Evolutionary conservation across 805 yeast species (phyloP), one percentile per base, ranked within the genome.

Genomic region (Zygoascus ofunaensis): DNA sequence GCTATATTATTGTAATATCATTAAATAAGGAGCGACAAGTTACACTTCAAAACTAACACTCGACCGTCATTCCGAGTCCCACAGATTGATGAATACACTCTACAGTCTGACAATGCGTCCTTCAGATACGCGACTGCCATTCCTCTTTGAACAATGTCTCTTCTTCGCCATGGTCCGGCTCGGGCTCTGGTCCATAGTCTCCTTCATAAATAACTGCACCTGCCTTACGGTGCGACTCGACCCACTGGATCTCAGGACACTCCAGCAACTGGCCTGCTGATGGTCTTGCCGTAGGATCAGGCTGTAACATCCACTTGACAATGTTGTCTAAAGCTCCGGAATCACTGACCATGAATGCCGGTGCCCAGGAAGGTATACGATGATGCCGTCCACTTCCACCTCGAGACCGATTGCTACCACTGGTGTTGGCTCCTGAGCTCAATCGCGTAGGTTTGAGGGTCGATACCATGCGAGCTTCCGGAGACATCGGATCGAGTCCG

Each of bases 171-270:
- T 26, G 30, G 20, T 36, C 39, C 4, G 39, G 45, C 7, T 71
- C 77, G 0, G 84, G 80, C 47, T 69, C 68, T 1, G 97, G 95
- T 0, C 97, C 98, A 60, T 74, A 87, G 53, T 92, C 97, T 17
- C 97, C 97, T 65, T 90, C 98, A 56, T 81, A 92, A 50, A 92
- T 83, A 2, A 89, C 82, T 2, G 97, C 96, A 3, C 97, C 96
- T 4, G 95, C 85, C 59, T 82, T 83, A 42, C 96, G 72, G 48
- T 90, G 73, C 44, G 72, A 64, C 51, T 89, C 95, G 34, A 92
- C 89, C 47, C 80, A 74, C 38, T 74, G 71, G 49, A 92, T 79
- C 60, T 92, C 97, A 39, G 73, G 76, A 51, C 80, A 71, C 44
- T 70, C 73, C 45, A 92, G 64, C n/a, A 92, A 70, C 48, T 78